Evolutionary conservation across 2,329 filamentous ascomycete species (phyloP), one percentile per base, ranked within the genome.

Genomic region (Epichloe festucae): DNA sequence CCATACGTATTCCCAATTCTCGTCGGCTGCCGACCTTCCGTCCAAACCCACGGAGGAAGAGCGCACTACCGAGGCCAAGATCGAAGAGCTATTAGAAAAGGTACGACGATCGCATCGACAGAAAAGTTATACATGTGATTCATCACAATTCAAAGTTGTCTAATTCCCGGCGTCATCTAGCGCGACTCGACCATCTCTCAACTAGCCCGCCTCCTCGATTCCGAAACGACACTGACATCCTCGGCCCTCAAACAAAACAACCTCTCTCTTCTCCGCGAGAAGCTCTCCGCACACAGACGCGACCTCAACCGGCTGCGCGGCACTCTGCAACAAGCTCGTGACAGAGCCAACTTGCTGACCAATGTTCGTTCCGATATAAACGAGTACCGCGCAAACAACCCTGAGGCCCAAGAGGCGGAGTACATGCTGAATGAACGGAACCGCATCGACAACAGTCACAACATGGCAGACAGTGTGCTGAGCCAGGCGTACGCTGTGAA

Each of bases 161-260:
- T 42, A 12, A 49, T n/a, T 4, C 46, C 19, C 14, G 23, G n/a
- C 19, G 17, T 17, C 11, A 17, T 35, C 8, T 19, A 95, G 89
- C 85, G 93, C 64, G 89, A 95, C 65, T 73, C 77, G 44, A 79
- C 93, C 50, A 83, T 97, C 64, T 72, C 76, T 53, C 89, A 96
- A 69, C 85, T 98, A 52, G 75, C 83, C 58, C 87, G 91, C 53
- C 83, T 96, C 50, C 86, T 97, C 59, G 91, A 97, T 72, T 95
- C 90, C 52, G 91, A 97, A 76, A 82, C 89, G 21, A 77, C 84
- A 52, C 80, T 94, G 54, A 89, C 87, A 48, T 84, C 89, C 44
- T 97, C 91, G 39, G 89, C 90, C 52, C 79, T 95, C n/a, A 97
- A 97, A 71, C 90, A 95, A 63, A 95, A 91, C 73, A 96, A 97